Evolutionary conservation across 768 basidiomycete genomes (phyloP), one percentile per base, ranked within the genome.

Genomic region (Xerocomus potaroensis): DNA sequence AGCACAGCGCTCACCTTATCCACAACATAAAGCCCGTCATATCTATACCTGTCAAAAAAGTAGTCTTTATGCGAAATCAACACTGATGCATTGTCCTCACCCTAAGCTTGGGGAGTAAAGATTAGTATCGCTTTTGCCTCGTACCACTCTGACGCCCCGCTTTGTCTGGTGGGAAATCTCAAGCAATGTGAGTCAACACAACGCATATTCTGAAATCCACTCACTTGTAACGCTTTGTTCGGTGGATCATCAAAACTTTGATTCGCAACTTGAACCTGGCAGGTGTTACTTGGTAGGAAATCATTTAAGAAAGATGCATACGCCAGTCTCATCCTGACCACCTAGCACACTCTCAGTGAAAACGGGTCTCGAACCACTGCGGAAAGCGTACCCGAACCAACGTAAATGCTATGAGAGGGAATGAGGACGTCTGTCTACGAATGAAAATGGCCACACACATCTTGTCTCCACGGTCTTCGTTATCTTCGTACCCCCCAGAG

Each of bases 401-500:
- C 61, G 24, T 70, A 70, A 6, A 11, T 59, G 59, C 71, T 73
- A 19, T 23, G 26, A 45, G 47, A 3, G 22, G 15, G 8, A 2
- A 19, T 51, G 29, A 60, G 50, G 27, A 34, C 8, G 21, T 18
- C 16, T 36, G 32, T n/a, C 14, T 19, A 47, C 7, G 10, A 33
- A 24, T 15, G n/a, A 34, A 6, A 16, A 14, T 5, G 21, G 23
- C 26, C 47, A 50, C 69, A 4, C 49, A 73, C 72, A 74, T 69
- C 7, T 4, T 62, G 0, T 71, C 63, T 24, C 73, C 73, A 0
- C 34, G 1, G 26, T 74, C 73, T 2, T 39, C n/a, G 47, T 74
- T 67, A 52, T 75, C 73, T 36, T 70, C 67, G 33, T 74, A 74
- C 7, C 71, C 70, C 12, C 55, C 63, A 30, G 73, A 70, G 15